Evolutionary conservation across 1,284 basidiomycete genomes (phyloP), one percentile per base, ranked within the genome.

Genomic region (Rhodotorula mucilaginosa): DNA sequence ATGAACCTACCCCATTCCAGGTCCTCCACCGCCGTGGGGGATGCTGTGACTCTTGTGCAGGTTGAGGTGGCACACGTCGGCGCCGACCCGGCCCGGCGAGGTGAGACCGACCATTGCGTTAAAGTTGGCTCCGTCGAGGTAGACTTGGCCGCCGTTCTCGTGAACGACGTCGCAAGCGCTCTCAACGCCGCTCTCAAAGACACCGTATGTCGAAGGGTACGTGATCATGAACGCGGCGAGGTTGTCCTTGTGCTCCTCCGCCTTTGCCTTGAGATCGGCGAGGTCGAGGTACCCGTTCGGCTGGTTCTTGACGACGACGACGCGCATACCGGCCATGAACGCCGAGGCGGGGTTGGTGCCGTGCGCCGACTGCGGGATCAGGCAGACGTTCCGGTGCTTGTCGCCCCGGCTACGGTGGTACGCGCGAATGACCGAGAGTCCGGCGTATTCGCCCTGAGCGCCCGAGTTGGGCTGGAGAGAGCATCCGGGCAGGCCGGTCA

Each of bases 401-500:
- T 99, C 88, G 48, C 92, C 92, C 48, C 89, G 88, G 65, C 91
- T 91, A 80, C 91, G 89, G 80, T 97, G 93, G 82, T 96, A 99
- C 13, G 94, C 95, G 64, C 90, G 87, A 80, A 99, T 98, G 74
- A 97, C 90, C 66, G 88, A 90, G 49, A 99, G 86, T 44, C 96
- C 96, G 51, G 96, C 88, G 79, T 95, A 99, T 83, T 99, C 96
- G 58, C 96, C 96, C 74, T 86, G 93, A 19, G 96, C 96, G 70
- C 96, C 96, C 34, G 95, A 98, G 83, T 99, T 99, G 67, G 96
- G 96, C 82, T 99, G 96, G 48, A 99, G 85, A 6, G 93, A 96
- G 74, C 94, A 93, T 23, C 93, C 89, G 74, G 92, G 88, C 84
- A 98, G 97, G 39, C 96, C 96, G 21, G 96, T 99, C 75, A 98